A percentile compares a stretch with the other conserved stretches of the same genome.
Evolutionary conservation across 805 yeast species (phyloP).

Genomic region (Limtongia smithiae): DNA sequence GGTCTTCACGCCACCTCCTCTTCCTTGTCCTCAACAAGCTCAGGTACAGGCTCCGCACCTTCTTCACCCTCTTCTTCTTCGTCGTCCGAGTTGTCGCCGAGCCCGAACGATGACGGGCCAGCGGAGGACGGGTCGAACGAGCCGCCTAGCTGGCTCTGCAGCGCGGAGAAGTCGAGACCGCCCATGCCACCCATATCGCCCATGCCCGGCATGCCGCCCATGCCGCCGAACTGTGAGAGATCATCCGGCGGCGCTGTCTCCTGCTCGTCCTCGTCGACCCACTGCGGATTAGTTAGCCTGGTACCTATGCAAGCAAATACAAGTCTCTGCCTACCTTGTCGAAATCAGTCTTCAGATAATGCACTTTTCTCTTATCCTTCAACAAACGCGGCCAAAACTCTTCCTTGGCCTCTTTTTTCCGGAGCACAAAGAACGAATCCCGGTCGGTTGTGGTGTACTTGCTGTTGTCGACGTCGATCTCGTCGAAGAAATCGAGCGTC

Average conservation of each 20-base stretch:
- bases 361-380: conserved; percentile 75
- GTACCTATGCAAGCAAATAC: no score
- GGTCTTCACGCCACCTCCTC: not conserved
- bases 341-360: conserved; percentile 86
- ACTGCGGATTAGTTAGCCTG: conserved; percentile 38
- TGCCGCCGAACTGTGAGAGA: conserved; percentile 34
- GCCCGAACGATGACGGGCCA: conserved; percentile 12
- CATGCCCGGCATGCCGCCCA: conserved; percentile 27
- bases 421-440: conserved; percentile 58
- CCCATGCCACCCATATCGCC: conserved; percentile 32
- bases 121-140: not conserved
- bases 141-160: conserved; percentile 9
- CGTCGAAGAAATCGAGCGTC: conserved; percentile 70
- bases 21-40: not conserved
- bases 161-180: conserved; percentile 14
- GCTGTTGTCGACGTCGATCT: conserved; percentile 65
- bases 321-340: conserved; percentile 45
- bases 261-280: conserved; percentile 99
- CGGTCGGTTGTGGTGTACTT: conserved; percentile 57
- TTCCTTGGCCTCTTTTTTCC: conserved; percentile 61
- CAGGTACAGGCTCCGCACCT: not conserved
- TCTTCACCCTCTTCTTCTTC: conserved; percentile 12
- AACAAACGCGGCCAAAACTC: conserved; percentile 97
- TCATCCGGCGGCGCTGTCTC: conserved; percentile 58
- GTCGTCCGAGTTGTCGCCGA: conserved; percentile 29